Evolutionary conservation across 2,329 filamentous ascomycete species (phyloP).

Genomic region (Aspergillus sp.): DNA sequence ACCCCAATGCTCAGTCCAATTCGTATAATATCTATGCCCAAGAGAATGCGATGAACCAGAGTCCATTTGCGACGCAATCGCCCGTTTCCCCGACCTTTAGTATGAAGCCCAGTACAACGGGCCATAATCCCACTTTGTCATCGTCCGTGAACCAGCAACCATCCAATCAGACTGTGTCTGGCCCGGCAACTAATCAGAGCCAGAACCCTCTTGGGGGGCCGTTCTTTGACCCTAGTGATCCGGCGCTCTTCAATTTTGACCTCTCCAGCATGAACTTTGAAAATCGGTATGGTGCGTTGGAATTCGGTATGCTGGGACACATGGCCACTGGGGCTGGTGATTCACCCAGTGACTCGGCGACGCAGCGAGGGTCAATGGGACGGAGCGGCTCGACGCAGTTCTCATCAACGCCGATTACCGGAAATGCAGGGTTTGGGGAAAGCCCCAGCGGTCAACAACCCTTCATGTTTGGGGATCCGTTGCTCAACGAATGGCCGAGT

Average conservation of each 20-base stretch:
- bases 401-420: conserved; percentile 27
- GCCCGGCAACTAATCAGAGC: conserved; percentile 27
- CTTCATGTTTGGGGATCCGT: conserved; percentile 40
- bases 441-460: conserved; percentile 37
- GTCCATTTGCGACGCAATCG: conserved; percentile 56
- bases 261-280: conserved; percentile 90
- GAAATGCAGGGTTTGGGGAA: conserved; percentile 35
- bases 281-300: conserved; percentile 89
- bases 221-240: conserved; percentile 85
- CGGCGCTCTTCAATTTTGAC: conserved; percentile 90
- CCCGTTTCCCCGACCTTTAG: conserved; percentile 66
- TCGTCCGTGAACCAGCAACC: conserved; percentile 42
- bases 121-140: conserved; percentile 27
- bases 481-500: conserved; percentile 40
- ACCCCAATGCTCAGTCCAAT: conserved; percentile 27
- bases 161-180: conserved; percentile 41
- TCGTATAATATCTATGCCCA: conserved; percentile 41
- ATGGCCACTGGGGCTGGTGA: conserved; percentile 90
- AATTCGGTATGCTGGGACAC: conserved; percentile 92
- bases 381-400: conserved; percentile 35
- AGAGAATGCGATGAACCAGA: conserved; percentile 36
- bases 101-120: conserved; percentile 39
- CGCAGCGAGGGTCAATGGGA: conserved; percentile 40
- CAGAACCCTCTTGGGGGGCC: conserved; percentile 44
- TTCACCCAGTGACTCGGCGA: conserved; percentile 56